Base-by-base conservation (phyloP, 495 filamentous ascomycete species). In the Poronia punctata region DNA sequence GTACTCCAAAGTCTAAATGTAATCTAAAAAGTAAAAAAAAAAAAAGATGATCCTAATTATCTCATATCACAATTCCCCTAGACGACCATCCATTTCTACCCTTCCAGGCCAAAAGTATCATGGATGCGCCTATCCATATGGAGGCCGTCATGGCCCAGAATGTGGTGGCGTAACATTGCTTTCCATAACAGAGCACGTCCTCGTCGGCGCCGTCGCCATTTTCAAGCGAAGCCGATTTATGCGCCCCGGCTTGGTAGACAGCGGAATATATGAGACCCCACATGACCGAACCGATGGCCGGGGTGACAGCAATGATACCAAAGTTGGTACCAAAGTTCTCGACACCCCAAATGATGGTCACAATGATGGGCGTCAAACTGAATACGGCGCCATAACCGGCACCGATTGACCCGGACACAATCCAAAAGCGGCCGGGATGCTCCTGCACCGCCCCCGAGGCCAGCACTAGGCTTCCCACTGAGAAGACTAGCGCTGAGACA, bases 271-370 rank as follows among this genome's bases (percentile, higher is more conserved):
- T 62, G 3, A 85, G 49, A 0, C 92, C 86, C 88, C 86, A 98
- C 7, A 88, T 67, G 0, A 85, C 82, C 0, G 88, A 87, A 0
- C 90, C 90, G 2, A 77, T 59, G 1, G 89, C 92, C 7, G 92
- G 92, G 34, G 88, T 82, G 67, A 93, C 85, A 23, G 86, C 86
- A 11, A 98, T 80, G 44, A 96, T 87, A 10, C 92, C 92, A 82
- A 90, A 98, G 51, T 98, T 97, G 2, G 92, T 98, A 43, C 86
- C 92, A 59, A 97, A 97, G 61, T 97, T 98, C 65, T 95, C 86
- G 2, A 95, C 88, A 24, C 92, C 92, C 92, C 92, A 98, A 30
- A 97, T 88, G 17, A 95, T 86, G 37, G 77, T 83, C 49, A 96
- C 80, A 45, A 96, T 83, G 54, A 96, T 95, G 3, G 92, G 92